These are phyloP conservation scores for Camelina neglecta DNA, from an alignment of 345 rosid species.

Conservation along the genomic window DNA sequence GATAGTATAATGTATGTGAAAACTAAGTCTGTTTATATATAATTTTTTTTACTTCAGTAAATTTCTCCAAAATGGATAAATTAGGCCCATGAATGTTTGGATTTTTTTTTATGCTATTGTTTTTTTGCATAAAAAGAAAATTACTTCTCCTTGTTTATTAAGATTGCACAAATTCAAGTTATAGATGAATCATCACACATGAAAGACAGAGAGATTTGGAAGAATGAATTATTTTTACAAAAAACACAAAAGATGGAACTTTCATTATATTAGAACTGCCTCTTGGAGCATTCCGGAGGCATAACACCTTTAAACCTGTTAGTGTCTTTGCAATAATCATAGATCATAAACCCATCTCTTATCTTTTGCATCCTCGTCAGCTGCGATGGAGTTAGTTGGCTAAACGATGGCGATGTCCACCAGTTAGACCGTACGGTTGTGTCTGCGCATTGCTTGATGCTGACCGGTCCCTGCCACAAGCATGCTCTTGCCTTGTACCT, in stretches of 20 bases:
- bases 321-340: slow-evolving; percentile 69
- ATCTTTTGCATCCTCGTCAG: slow-evolving; percentile 57
- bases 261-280: slow-evolving; percentile 52
- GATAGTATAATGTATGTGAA: too few relatives aligned
- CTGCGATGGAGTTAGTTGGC: slow-evolving; percentile 52
- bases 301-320: slow-evolving; percentile 62
- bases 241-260: neutral
- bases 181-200: slow-evolving; percentile 8
- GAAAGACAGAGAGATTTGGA: neutral
- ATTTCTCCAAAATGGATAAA: too few relatives aligned
- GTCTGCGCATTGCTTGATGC: slow-evolving; percentile 57
- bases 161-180: slow-evolving; percentile 1
- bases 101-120: too few relatives aligned
- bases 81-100: neutral
- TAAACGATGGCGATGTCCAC: slow-evolving; percentile 62
- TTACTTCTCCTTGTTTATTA: neutral
- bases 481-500: slow-evolving; percentile 64
- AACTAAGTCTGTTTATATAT: too few relatives aligned
- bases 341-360: slow-evolving; percentile 61
- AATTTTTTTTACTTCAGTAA: too few relatives aligned
- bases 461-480: slow-evolving; percentile 63
- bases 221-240: neutral
- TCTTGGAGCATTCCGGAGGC: slow-evolving; percentile 70
- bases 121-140: neutral
- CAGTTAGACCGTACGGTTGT: slow-evolving; percentile 49